A percentile compares a stretch with the other conserved stretches of the same genome.
phyloP scores from a whole-genome alignment of 345 rosid genomes.

The Erodium maritimum region DNA sequence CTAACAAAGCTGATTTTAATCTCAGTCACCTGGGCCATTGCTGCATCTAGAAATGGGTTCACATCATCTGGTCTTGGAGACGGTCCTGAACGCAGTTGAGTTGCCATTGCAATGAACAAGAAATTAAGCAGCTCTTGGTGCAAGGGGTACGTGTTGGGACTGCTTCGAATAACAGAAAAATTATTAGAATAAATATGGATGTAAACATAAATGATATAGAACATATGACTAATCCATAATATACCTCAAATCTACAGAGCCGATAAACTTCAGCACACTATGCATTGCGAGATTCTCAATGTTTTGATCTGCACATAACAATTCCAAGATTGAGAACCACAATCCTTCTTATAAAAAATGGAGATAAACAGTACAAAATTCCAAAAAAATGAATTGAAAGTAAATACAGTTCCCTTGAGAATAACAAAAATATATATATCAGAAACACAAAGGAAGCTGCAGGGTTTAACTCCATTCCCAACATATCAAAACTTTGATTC shows the following conservation, averaged over 20 bases:
- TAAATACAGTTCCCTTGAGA: too few relatives aligned
- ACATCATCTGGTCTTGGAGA: slow-evolving; percentile 65
- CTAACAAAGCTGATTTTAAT: slow-evolving; percentile 3
- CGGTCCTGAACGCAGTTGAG: slow-evolving; percentile 77
- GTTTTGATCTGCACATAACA: slow-evolving; percentile 50
- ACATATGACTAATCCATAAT: slow-evolving; percentile 6
- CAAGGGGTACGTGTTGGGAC: slow-evolving; percentile 54
- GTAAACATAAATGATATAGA: not conserved
- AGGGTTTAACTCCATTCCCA: too few relatives aligned
- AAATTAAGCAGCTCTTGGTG: slow-evolving; percentile 93
- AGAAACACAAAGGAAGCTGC: too few relatives aligned
- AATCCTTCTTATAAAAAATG: not conserved
- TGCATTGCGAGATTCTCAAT: slow-evolving; percentile 67
- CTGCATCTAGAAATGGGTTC: slow-evolving; percentile 84
- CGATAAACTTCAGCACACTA: slow-evolving; percentile 58
- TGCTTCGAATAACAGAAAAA: slow-evolving; percentile 33
- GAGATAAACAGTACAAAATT: not conserved
- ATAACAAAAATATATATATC: too few relatives aligned
- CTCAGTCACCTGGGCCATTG: slow-evolving; percentile 63
- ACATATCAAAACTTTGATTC: too few relatives aligned
- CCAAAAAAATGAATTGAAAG: too few relatives aligned
- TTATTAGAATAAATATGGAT: slow-evolving; percentile 16
- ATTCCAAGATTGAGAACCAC: slow-evolving; percentile 15
- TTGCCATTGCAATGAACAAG: slow-evolving; percentile 75
- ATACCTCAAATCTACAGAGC: slow-evolving; percentile 75